Conservation (phyloP, 768 basidiomycete species). For the Sistotremastrum suecicum region DNA sequence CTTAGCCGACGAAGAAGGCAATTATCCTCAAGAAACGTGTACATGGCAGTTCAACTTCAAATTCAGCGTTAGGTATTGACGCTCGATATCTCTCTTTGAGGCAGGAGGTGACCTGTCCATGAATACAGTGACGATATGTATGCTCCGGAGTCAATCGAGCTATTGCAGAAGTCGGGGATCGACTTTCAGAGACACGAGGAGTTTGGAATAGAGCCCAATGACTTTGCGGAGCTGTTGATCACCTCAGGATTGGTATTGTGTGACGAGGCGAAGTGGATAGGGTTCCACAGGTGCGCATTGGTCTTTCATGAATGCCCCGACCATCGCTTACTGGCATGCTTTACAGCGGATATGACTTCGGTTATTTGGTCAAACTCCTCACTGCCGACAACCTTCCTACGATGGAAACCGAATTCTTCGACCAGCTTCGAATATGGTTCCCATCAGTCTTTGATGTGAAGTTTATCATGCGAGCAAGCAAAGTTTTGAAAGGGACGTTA, state of each 20-base stretch:
- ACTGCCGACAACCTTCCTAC: conserved; percentile 76
- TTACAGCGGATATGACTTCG: conserved; percentile 92
- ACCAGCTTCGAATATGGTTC: conserved; percentile 81
- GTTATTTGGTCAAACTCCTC: conserved; percentile 91
- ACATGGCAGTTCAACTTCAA: conserved; percentile 99
- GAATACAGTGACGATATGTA: conserved; percentile 86
- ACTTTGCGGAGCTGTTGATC: conserved; percentile 94
- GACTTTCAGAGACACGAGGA: conserved; percentile 92
- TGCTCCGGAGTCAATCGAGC: conserved; percentile 92
- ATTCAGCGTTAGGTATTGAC: conserved; percentile 64
- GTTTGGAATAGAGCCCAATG: conserved; percentile 81
- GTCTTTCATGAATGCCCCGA: too few relatives aligned
- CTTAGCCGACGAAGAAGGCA: conserved; percentile 85
- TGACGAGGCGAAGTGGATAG: conserved; percentile 89
- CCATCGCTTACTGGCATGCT: background rate
- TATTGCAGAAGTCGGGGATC: conserved; percentile 88
- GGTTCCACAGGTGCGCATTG: conserved; percentile 79
- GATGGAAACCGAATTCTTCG: conserved; percentile 83
- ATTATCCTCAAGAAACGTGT: conserved; percentile 76
- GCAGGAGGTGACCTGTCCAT: conserved; percentile 1
- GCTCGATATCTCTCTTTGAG: conserved; percentile 4
- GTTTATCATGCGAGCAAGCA: conserved; percentile 81
- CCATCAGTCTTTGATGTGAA: conserved; percentile 97
- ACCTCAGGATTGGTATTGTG: conserved; percentile 87
- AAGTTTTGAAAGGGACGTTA: conserved; percentile 66